Conservation (phyloP, 352 stramenopile genomes). For the Phytophthora pistaciae region DNA sequence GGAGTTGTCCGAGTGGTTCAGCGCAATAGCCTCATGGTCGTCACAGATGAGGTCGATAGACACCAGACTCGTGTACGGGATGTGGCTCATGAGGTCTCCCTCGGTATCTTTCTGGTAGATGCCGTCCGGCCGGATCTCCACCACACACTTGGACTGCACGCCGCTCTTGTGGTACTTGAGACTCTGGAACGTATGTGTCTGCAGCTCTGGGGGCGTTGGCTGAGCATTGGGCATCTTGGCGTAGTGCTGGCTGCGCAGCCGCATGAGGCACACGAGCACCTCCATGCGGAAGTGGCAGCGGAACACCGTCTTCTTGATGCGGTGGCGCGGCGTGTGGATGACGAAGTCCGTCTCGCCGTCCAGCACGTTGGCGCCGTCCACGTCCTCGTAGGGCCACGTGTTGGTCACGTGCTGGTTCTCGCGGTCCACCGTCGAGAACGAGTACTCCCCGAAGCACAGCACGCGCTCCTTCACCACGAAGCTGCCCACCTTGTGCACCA, state of each 20-base stretch:
- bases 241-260: constrained; percentile 71
- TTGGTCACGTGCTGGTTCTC: constrained; percentile 83
- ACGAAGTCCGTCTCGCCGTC: constrained; percentile 85
- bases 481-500: constrained; percentile 86
- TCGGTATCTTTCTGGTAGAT: constrained; percentile 83
- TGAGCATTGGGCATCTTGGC: constrained; percentile 41
- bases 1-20: constrained; percentile 88
- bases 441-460: constrained; percentile 78
- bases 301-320: constrained; percentile 86
- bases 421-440: constrained; percentile 77
- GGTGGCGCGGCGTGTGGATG: constrained; percentile 78
- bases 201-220: constrained; percentile 48
- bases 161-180: constrained; percentile 70
- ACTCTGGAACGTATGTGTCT: constrained; percentile 61
- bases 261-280: constrained; percentile 83
- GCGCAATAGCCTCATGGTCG: constrained; percentile 67
- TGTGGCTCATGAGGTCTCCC: constrained; percentile 82
- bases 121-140: constrained; percentile 77
- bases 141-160: constrained; percentile 69
- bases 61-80: constrained; percentile 84
- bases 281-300: constrained; percentile 87
- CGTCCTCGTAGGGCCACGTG: constrained; percentile 84
- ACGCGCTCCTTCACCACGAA: constrained; percentile 89
- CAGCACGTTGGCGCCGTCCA: constrained; percentile 64
- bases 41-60: constrained; percentile 88